These are phyloP conservation scores for Schwanniomyces vanrijiae DNA, from an alignment of 805 yeast genomes.

Conservation along the genomic window DNA sequence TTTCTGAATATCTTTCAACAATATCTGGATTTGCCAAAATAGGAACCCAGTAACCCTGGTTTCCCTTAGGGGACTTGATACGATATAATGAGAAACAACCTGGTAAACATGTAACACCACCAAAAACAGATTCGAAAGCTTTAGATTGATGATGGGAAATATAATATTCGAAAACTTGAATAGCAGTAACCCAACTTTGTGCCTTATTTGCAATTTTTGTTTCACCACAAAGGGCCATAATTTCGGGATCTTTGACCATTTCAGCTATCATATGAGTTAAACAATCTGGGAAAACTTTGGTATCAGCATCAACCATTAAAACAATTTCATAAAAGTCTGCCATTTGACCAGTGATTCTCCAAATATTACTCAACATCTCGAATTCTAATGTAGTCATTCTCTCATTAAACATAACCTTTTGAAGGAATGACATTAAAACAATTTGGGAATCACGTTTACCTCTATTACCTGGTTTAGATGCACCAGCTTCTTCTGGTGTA, in stretches of 20 bases:
- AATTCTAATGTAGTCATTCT: constrained; percentile 91
- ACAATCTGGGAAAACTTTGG: constrained; percentile 83
- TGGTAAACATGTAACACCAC: constrained; percentile 92
- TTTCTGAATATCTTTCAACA: constrained; percentile 87
- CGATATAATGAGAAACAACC: constrained; percentile 94
- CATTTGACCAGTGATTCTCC: constrained; percentile 84
- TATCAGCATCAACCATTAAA: constrained; percentile 94
- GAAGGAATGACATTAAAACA: constrained; percentile 85
- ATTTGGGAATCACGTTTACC: constrained; percentile 96
- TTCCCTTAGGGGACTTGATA: constrained; percentile 83
- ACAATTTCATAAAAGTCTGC: constrained; percentile 79
- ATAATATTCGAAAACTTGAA: constrained; percentile 91
- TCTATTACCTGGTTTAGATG: constrained; percentile 81
- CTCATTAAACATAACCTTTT: constrained; percentile 84
- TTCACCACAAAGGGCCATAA: constrained; percentile 95
- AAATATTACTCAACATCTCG: constrained; percentile 69
- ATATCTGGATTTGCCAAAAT: constrained; percentile 90
- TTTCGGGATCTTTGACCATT: constrained; percentile 79
- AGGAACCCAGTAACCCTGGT: constrained; percentile 80
- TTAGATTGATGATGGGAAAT: constrained; percentile 93
- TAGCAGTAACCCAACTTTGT: constrained; percentile 86
- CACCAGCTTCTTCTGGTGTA: constrained; percentile 70
- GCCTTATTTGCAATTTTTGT: constrained; percentile 85
- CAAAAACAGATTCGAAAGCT: constrained; percentile 93
- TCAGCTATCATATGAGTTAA: constrained; percentile 88